A percentile compares a stretch with the other conserved stretches of the same genome.
Evolutionary conservation across 257 asterid genomes (phyloP).

Genomic region (Rehmannia glutinosa): DNA sequence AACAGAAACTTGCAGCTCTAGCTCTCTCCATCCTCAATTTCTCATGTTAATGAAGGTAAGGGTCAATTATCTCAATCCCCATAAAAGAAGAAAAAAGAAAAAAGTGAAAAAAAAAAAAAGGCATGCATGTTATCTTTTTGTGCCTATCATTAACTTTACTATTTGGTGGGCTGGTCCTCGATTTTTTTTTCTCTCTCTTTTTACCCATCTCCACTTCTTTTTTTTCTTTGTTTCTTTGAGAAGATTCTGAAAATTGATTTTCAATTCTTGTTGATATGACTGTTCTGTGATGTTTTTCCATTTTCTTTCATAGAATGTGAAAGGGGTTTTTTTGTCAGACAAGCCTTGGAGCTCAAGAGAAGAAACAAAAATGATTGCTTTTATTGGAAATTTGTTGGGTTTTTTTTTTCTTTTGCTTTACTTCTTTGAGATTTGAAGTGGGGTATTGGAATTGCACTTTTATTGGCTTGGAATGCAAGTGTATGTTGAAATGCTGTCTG

Average conservation of each 20-base stretch:
- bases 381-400: constrained; percentile 33
- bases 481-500: constrained; percentile 28
- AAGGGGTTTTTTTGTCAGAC: constrained; percentile 20
- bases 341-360: constrained; percentile 50
- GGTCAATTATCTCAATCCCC: not conserved
- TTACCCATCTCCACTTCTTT: constrained; percentile 14
- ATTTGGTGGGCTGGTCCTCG: constrained; percentile 25
- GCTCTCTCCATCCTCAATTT: constrained; percentile 27
- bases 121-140: constrained; percentile 35
- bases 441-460: constrained; percentile 22
- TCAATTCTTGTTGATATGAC: not conserved
- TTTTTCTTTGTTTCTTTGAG: constrained; percentile 3
- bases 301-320: not conserved
- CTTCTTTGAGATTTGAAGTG: constrained; percentile 52
- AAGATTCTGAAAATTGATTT: constrained; percentile 14
- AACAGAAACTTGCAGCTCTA: constrained; percentile 36
- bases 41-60: constrained; percentile 29
- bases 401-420: constrained; percentile 33
- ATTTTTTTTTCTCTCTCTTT: constrained; percentile 27
- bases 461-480: constrained; percentile 41
- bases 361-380: constrained; percentile 49
- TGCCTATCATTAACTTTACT: constrained; percentile 33
- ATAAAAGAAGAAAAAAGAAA: not conserved
- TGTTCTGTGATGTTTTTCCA: not conserved
- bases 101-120: not conserved